Conservation (phyloP, 257 asterid species). For the Phtheirospermum japonicum region DNA sequence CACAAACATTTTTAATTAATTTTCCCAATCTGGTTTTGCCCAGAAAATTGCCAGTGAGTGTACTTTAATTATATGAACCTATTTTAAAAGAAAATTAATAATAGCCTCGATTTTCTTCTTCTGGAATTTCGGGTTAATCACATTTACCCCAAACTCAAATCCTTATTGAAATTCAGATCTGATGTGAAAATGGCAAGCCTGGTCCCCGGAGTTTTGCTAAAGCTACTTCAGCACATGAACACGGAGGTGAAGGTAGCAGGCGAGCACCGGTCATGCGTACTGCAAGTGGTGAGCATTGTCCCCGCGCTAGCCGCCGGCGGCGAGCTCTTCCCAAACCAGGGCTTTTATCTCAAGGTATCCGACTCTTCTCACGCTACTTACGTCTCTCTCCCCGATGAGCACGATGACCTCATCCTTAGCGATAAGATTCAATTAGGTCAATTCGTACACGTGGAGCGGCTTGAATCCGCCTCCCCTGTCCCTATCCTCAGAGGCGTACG, state of each 20-base stretch:
- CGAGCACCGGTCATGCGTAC: slow-evolving; percentile 86
- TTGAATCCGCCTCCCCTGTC: slow-evolving; percentile 91
- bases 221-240: slow-evolving; percentile 97
- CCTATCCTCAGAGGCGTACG: slow-evolving; percentile 85
- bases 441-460: slow-evolving; percentile 86
- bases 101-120: not conserved
- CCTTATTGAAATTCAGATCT: slow-evolving; percentile 24
- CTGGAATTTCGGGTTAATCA: slow-evolving; percentile 24
- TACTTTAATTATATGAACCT: slow-evolving; percentile 18
- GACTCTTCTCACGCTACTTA: slow-evolving; percentile 98
- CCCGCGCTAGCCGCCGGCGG: slow-evolving; percentile 90
- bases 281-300: slow-evolving; percentile 93
- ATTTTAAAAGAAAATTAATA: not conserved
- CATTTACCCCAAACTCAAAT: slow-evolving; percentile 21
- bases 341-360: slow-evolving; percentile 95
- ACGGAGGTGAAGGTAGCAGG: slow-evolving; percentile 95
- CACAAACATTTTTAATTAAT: slow-evolving; percentile 13
- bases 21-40: slow-evolving; percentile 33
- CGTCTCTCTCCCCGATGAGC: slow-evolving; percentile 91
- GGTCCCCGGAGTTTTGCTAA: slow-evolving; percentile 87
- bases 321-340: slow-evolving; percentile 90
- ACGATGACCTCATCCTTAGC: slow-evolving; percentile 85
- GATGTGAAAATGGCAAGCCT: slow-evolving; percentile 71
- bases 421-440: slow-evolving; percentile 97
- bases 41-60: slow-evolving; percentile 3